A percentile compares a stretch with the other conserved stretches of the same genome.
These are phyloP conservation scores for Setaria viridis DNA, from an alignment of 202 grass and related monocot species.

Conservation along the genomic window DNA sequence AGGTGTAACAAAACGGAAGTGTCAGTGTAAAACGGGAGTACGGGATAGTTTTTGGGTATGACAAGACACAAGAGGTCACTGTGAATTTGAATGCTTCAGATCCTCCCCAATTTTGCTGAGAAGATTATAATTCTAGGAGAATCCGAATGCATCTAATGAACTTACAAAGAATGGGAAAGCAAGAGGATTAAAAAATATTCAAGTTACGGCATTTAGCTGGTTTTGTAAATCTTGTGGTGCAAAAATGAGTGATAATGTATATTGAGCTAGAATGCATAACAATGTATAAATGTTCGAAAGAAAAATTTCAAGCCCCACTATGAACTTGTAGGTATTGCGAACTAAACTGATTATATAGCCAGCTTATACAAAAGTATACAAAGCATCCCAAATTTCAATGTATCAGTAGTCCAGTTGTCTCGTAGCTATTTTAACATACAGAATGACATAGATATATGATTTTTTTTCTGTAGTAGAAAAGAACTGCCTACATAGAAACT, in stretches of 20 bases:
- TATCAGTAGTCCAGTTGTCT: not conserved
- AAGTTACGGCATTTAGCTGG: not conserved
- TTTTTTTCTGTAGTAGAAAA: slow-evolving; percentile 26
- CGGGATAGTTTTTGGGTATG: slow-evolving; percentile 1
- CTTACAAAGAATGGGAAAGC: not conserved
- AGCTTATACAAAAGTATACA: not conserved
- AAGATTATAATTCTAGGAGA: slow-evolving; percentile 27
- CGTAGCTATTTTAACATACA: not conserved
- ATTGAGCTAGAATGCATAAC: slow-evolving; percentile 16
- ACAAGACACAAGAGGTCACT: not conserved
- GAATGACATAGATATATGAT: not conserved
- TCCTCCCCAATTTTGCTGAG: not conserved
- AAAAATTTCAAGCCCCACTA: slow-evolving; percentile 11
- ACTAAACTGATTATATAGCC: not conserved
- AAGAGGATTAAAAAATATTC: not conserved
- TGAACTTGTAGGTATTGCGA: slow-evolving; percentile 11
- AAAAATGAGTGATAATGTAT: not conserved
- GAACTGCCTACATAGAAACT: not conserved
- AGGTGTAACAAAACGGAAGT: slow-evolving; percentile 11
- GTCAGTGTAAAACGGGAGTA: slow-evolving; percentile 10
- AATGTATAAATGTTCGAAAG: not conserved
- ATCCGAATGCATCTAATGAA: not conserved
- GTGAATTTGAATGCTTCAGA: not conserved
- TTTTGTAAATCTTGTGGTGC: not conserved
- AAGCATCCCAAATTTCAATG: not conserved